These are phyloP conservation scores for Elsinoe perseae DNA, from an alignment of 2,329 filamentous ascomycete species.

Conservation along the genomic window DNA sequence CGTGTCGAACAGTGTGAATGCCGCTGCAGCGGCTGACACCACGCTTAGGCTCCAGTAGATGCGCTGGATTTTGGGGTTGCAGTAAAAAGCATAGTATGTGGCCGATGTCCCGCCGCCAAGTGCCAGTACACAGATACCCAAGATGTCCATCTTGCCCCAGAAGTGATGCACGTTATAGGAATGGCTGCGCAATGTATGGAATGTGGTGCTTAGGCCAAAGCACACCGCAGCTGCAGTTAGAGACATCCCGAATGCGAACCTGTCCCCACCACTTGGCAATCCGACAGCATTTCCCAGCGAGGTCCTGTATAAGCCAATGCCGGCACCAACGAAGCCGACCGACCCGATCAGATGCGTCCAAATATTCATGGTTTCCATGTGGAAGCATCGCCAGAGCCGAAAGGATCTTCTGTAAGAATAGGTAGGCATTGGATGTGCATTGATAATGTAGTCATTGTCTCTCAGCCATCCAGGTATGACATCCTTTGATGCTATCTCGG, in stretches of 20 bases:
- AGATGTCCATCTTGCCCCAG: constrained; percentile 27
- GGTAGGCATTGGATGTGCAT: constrained; percentile 26
- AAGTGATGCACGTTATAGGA: constrained; percentile 27
- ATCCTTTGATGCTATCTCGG: constrained; percentile 22
- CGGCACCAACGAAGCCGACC: not conserved
- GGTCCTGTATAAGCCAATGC: not conserved
- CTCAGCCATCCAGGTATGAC: constrained; percentile 25
- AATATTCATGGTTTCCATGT: constrained; percentile 17
- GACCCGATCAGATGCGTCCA: constrained; percentile 16
- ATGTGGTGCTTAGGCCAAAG: constrained; percentile 23
- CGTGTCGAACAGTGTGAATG: constrained; percentile 25
- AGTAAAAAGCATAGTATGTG: constrained; percentile 27
- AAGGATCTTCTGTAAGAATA: constrained; percentile 23
- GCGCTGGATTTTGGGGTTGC: constrained; percentile 19
- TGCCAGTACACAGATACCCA: constrained; percentile 25
- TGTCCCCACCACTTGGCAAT: not conserved
- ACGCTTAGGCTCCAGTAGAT: constrained; percentile 24
- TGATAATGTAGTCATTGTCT: constrained; percentile 24
- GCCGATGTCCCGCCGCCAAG: constrained; percentile 21
- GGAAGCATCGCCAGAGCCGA: constrained; percentile 16
- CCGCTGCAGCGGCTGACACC: constrained; percentile 18
- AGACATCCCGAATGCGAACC: constrained; percentile 8
- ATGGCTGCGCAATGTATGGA: constrained; percentile 27
- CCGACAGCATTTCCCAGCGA: not conserved
- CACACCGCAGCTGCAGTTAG: constrained; percentile 7